Base-by-base conservation (phyloP, 1,139 yeast genomes). In the Pichia sp. region DNA sequence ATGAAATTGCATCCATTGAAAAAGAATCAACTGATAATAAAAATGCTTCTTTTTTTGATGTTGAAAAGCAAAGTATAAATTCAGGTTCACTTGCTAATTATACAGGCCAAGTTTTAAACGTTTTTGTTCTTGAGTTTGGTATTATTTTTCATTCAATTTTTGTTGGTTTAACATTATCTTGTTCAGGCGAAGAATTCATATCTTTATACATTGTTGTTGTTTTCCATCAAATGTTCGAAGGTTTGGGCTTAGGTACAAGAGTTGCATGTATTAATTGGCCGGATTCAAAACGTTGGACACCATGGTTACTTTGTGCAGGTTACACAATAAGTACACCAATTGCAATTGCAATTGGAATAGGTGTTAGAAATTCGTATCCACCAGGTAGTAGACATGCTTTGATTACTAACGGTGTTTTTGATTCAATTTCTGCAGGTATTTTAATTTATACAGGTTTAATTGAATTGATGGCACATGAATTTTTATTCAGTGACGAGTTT, bases 221-320 rank as follows among this genome's bases (percentile, higher is more conserved):
- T 2, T 89, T 90, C 77, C 97, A 90, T 70, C 96, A 90, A 70
- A 77, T 86, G 75, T 90, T 90, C 68, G 97, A 90, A 73, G 97
- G 97, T 51, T 74, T 90, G 52, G 97, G 96, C 61, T 75, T 90
- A 61, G 96, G 97, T 49, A 79, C 96, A 13, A 79, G 96, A 67
- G 76, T 90, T 52, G 89, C 96, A 0, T 75, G 79, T 31, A 81
- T 87, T 3, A 72, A 76, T 27, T 87, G 93, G 89, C 86, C 87
- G 36, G 66, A 68, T 36, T 57, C 68, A 10, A 53, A 56, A 45
- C 53, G 58, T 28, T 56, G 49, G 46, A 60, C 63, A 3, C 66
- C 66, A 16, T 63, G 65, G 64, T 18, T 56, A 6, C 48, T 62
- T 13, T 58, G 64, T 45, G 28, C 53, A 6, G 60, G 50, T 18